Evolutionary conservation across 768 basidiomycete genomes (phyloP).

Genomic region (Scleroderma citrinum): DNA sequence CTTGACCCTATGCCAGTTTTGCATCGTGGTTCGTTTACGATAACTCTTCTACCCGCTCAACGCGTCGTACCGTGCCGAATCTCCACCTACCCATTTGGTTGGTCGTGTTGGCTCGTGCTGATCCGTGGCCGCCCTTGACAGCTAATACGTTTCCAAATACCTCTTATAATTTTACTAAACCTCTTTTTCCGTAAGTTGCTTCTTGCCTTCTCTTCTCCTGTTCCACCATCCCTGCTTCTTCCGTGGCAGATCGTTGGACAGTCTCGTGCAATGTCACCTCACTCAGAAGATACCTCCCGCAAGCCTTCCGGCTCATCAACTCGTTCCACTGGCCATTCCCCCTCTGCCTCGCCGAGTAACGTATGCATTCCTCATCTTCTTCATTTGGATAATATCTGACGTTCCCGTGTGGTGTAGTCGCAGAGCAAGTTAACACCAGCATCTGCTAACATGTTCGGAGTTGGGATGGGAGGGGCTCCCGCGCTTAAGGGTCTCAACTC

Average conservation of each 20-base stretch:
- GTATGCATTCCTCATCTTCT: slow-evolving; percentile 40
- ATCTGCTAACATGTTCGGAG: slow-evolving; percentile 46
- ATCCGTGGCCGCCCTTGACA: slow-evolving; percentile 20
- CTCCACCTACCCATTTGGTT: slow-evolving; percentile 10
- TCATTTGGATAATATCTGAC: slow-evolving; percentile 4
- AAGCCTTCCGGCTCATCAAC: slow-evolving; percentile 69
- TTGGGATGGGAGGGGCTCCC: slow-evolving; percentile 42
- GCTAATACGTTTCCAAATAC: slow-evolving; percentile 30
- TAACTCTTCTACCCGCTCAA: slow-evolving; percentile 17
- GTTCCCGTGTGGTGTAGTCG: slow-evolving; percentile 28
- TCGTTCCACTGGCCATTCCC: slow-evolving; percentile 58
- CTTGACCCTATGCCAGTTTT: slow-evolving; percentile 14
- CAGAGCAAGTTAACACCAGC: slow-evolving; percentile 43
- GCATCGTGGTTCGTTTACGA: slow-evolving; percentile 31
- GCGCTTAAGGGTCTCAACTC: slow-evolving; percentile 49
- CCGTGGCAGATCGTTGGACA: slow-evolving; percentile 26
- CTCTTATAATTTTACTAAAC: slow-evolving; percentile 27
- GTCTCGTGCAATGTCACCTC: slow-evolving; percentile 27
- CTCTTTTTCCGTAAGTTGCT: slow-evolving; percentile 22
- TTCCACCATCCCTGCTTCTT: slow-evolving; percentile 13
- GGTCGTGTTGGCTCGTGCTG: slow-evolving; percentile 21
- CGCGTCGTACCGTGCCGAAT: slow-evolving; percentile 29
- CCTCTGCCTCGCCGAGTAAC: slow-evolving; percentile 52
- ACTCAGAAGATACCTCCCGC: slow-evolving; percentile 42
- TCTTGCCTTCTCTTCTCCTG: slow-evolving; percentile 3